Evolutionary conservation across 495 filamentous ascomycete species (phyloP).

Genomic region (Opeltia flavorubescens): DNA sequence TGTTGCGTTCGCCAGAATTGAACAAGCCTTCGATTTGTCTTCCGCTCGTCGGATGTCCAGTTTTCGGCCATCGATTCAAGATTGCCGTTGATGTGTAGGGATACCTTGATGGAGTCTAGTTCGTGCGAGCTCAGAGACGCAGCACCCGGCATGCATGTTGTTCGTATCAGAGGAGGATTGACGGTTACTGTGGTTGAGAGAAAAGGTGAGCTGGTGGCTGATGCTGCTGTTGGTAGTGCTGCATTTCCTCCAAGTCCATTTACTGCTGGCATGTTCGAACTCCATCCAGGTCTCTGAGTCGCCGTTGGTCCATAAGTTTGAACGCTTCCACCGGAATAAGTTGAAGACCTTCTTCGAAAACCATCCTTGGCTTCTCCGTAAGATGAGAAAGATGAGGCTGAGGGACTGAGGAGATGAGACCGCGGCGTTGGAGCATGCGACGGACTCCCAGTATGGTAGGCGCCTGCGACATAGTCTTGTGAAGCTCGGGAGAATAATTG

Average conservation of each 20-base stretch:
- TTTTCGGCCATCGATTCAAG: slow-evolving; percentile 61
- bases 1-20: slow-evolving; percentile 70
- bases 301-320: slow-evolving; percentile 15
- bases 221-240: not conserved
- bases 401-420: slow-evolving; percentile 23
- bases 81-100: slow-evolving; percentile 73
- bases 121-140: no score
- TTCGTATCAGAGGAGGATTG: slow-evolving; percentile 64
- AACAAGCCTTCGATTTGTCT: slow-evolving; percentile 65
- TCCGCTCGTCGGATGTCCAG: slow-evolving; percentile 71
- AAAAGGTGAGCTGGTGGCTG: not conserved
- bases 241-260: not conserved
- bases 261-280: not conserved
- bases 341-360: slow-evolving; percentile 2
- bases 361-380: slow-evolving; percentile 3
- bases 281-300: slow-evolving; percentile 10
- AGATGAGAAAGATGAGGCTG: slow-evolving; percentile 5
- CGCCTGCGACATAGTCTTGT: slow-evolving; percentile 23
- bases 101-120: slow-evolving; percentile 77
- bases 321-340: not conserved
- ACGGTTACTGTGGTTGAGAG: slow-evolving; percentile 27
- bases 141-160: slow-evolving; percentile 49
- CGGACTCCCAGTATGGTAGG: slow-evolving; percentile 16
- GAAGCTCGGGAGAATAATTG: slow-evolving; percentile 24
- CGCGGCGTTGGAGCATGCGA: slow-evolving; percentile 35